A percentile compares a stretch with the other conserved stretches of the same genome.
These are phyloP conservation scores for Pseudogymnoascus sp. DNA, from an alignment of 2,329 filamentous ascomycete species.

Conservation along the genomic window DNA sequence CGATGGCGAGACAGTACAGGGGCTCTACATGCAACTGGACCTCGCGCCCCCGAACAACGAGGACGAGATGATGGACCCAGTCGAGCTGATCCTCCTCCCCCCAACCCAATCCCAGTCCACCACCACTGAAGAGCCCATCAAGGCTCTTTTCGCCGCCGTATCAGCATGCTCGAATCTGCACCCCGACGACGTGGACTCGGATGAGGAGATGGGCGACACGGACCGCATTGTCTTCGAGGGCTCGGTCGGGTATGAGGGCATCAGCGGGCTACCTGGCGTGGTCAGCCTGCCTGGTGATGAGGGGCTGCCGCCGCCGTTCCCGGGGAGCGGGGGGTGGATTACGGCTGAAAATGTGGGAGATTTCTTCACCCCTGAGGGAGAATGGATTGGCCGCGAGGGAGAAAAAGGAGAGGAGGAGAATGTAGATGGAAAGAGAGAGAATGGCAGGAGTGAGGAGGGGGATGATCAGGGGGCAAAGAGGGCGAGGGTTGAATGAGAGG, in stretches of 20 bases:
- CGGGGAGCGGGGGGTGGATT: slow-evolving; percentile 75
- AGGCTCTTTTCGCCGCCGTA: slow-evolving; percentile 54
- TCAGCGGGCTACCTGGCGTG: slow-evolving; percentile 52
- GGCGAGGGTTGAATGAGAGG: slow-evolving; percentile 14
- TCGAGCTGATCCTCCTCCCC: slow-evolving; percentile 63
- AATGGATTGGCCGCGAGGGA: slow-evolving; percentile 52
- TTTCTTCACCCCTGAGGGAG: slow-evolving; percentile 73
- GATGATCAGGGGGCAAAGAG: slow-evolving; percentile 33
- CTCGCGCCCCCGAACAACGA: slow-evolving; percentile 39
- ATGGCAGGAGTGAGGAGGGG: slow-evolving; percentile 45
- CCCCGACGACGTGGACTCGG: slow-evolving; percentile 58
- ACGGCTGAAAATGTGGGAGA: slow-evolving; percentile 85
- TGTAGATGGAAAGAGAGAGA: slow-evolving; percentile 37
- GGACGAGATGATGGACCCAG: slow-evolving; percentile 55
- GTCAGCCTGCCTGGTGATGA: slow-evolving; percentile 41
- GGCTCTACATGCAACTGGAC: slow-evolving; percentile 59
- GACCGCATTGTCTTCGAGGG: slow-evolving; percentile 53
- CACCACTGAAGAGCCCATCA: slow-evolving; percentile 23
- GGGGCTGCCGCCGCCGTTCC: slow-evolving; percentile 57
- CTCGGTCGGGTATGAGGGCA: slow-evolving; percentile 39
- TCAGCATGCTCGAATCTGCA: slow-evolving; percentile 69
- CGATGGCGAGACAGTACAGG: slow-evolving; percentile 28
- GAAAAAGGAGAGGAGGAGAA: slow-evolving; percentile 29
- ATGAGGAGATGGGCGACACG: slow-evolving; percentile 34
- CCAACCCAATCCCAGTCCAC: slow-evolving; percentile 32